phyloP scores from a whole-genome alignment of 1,139 yeast genomes.

The Yamadazyma buinensis region DNA sequence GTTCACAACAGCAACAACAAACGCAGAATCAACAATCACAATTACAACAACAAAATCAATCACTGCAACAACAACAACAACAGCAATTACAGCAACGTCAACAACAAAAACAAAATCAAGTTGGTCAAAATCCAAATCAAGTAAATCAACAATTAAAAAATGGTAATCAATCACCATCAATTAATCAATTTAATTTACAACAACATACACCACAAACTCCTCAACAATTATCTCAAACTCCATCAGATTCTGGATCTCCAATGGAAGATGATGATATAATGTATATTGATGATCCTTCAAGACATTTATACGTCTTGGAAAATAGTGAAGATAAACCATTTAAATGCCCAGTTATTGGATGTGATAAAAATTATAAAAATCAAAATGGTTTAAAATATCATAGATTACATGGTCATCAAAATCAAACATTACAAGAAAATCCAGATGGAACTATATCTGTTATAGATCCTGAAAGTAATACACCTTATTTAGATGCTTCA shows the following conservation, averaged over 20 bases:
- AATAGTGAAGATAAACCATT: conserved; percentile 92
- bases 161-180: conserved; percentile 16
- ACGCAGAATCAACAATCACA: conserved; percentile 7
- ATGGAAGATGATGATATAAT: conserved; percentile 43
- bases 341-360: conserved; percentile 96
- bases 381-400: conserved; percentile 97
- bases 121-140: neutral
- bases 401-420: conserved; percentile 94
- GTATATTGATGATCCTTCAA: conserved; percentile 88
- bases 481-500: conserved; percentile 88
- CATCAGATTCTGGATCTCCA: conserved; percentile 20
- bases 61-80: conserved; percentile 5
- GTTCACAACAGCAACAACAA: conserved; percentile 7
- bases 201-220: conserved; percentile 19
- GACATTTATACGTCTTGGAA: conserved; percentile 89
- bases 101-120: conserved; percentile 7
- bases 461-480: conserved; percentile 87
- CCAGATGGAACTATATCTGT: conserved; percentile 92
- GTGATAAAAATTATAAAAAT: conserved; percentile 95
- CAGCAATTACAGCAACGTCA: conserved; percentile 7
- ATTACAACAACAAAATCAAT: conserved; percentile 8
- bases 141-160: conserved; percentile 4
- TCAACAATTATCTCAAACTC: conserved; percentile 14
- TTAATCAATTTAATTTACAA: conserved; percentile 12
- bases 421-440: conserved; percentile 85